A percentile compares a stretch with the other conserved stretches of the same genome.
Conservation (phyloP, 1,284 basidiomycete genomes). For the Microbotryum lychnidis-dioicae region DNA sequence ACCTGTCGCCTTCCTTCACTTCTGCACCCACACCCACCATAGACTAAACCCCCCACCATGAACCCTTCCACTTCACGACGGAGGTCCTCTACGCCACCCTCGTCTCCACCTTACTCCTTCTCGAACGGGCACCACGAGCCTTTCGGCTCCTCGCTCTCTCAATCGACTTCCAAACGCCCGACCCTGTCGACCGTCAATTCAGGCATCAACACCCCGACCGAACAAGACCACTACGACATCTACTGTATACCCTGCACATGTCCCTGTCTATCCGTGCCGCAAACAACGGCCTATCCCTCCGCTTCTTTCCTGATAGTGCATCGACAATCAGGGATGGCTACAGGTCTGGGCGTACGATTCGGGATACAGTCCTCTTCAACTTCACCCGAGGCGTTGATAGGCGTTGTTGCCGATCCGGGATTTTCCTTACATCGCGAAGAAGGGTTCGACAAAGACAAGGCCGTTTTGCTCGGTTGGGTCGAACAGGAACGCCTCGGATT, state of each 20-base stretch:
- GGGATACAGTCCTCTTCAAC: constrained; percentile 3
- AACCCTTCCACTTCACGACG: too few species aligned
- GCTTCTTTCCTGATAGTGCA: constrained; percentile 27
- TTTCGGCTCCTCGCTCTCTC: too few species aligned
- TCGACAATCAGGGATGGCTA: constrained; percentile 20
- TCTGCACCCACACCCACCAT: too few species aligned
- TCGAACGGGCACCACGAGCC: too few species aligned
- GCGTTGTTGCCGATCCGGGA: constrained; percentile 16
- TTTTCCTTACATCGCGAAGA: constrained; percentile 23
- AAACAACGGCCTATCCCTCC: constrained; percentile 11
- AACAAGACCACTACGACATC: too few species aligned
- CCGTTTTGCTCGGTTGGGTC: constrained; percentile 29
- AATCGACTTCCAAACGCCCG: too few species aligned
- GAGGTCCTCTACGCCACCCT: too few species aligned
- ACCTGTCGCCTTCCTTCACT: too few species aligned
- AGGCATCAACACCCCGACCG: too few species aligned
- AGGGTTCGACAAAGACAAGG: constrained; percentile 18
- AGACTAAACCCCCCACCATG: too few species aligned
- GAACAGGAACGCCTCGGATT: constrained; percentile 21
- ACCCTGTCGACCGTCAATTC: too few species aligned
- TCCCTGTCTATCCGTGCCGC: not conserved
- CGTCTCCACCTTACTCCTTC: too few species aligned
- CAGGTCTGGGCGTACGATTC: constrained; percentile 25
- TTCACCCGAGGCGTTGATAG: not conserved
- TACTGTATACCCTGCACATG: not conserved